phyloP scores from a whole-genome alignment of 140 eudicot species.

The Erigeron philadelphicus region DNA sequence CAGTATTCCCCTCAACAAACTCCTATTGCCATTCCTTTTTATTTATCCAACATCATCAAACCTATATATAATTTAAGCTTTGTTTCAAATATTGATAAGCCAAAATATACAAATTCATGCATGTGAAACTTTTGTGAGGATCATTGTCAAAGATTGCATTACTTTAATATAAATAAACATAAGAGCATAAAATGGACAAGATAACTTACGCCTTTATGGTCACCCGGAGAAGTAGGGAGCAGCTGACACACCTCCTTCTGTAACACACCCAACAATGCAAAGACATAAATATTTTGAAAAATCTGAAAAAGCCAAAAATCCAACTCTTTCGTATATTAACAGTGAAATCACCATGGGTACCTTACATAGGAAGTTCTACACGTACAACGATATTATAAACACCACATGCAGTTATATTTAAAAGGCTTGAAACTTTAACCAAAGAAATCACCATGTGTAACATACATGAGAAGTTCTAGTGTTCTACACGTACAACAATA shows the following conservation, averaged over 20 bases:
- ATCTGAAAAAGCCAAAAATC: background rate
- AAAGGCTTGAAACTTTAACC: background rate
- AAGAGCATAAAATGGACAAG: conserved; percentile 5
- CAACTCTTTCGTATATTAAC: background rate
- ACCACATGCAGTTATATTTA: background rate
- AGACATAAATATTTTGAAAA: conserved; percentile 15
- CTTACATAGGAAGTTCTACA: background rate
- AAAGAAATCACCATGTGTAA: background rate
- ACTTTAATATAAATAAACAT: conserved; percentile 15
- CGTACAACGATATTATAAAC: background rate
- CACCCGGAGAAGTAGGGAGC: conserved; percentile 70
- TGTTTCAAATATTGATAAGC: background rate
- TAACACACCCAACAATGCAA: conserved; percentile 28
- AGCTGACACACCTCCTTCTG: conserved; percentile 94
- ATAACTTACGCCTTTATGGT: conserved; percentile 88
- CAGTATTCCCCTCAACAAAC: no score
- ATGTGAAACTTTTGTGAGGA: background rate
- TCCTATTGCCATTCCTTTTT: no score
- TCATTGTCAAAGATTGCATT: conserved; percentile 9
- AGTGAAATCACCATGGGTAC: background rate
- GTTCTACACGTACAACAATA: background rate
- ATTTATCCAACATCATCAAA: no score
- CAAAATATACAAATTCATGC: background rate
- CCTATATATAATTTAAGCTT: background rate
- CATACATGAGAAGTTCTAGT: background rate